Evolutionary conservation across 257 asterid species (phyloP).

Genomic region (Datura wrightii): DNA sequence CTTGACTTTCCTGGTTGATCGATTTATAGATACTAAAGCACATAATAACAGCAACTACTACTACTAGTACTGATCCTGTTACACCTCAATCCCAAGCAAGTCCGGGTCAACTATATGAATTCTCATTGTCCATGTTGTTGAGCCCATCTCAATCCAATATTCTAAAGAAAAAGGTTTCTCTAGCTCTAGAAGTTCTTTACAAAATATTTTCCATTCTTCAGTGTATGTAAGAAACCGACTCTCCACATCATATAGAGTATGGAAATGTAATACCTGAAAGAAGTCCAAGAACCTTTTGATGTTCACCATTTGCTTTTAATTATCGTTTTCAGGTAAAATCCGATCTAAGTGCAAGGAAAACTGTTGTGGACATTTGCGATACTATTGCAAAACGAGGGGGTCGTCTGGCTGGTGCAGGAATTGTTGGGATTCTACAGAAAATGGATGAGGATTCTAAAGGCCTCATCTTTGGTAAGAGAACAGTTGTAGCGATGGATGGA

Average conservation of each 20-base stretch:
- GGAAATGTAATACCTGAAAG: not conserved
- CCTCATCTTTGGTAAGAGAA: constrained; percentile 61
- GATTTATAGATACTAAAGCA: not conserved
- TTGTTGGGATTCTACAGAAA: constrained; percentile 76
- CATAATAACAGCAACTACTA: not conserved
- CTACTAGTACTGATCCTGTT: not conserved
- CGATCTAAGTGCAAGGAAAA: constrained; percentile 49
- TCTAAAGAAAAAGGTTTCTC: not conserved
- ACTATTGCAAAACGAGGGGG: constrained; percentile 75
- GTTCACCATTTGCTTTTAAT: not conserved
- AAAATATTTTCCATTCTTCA: not conserved
- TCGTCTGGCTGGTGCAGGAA: constrained; percentile 82
- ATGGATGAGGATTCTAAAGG: constrained; percentile 73
- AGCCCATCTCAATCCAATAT: not conserved
- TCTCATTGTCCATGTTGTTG: not conserved
- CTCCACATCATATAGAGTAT: not conserved
- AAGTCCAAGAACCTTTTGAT: not conserved
- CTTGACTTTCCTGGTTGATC: no score
- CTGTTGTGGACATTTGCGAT: constrained; percentile 59
- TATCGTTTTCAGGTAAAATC: constrained; percentile 47
- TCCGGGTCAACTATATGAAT: not conserved
- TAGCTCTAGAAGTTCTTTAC: not conserved
- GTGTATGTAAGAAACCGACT: not conserved
- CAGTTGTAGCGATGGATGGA: constrained; percentile 91
- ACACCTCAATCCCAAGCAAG: constrained; percentile 5